A percentile compares a stretch with the other conserved stretches of the same genome.
These are phyloP conservation scores for Neofusicoccum sp. DNA, from an alignment of 2,329 filamentous ascomycete species.

Conservation along the genomic window DNA sequence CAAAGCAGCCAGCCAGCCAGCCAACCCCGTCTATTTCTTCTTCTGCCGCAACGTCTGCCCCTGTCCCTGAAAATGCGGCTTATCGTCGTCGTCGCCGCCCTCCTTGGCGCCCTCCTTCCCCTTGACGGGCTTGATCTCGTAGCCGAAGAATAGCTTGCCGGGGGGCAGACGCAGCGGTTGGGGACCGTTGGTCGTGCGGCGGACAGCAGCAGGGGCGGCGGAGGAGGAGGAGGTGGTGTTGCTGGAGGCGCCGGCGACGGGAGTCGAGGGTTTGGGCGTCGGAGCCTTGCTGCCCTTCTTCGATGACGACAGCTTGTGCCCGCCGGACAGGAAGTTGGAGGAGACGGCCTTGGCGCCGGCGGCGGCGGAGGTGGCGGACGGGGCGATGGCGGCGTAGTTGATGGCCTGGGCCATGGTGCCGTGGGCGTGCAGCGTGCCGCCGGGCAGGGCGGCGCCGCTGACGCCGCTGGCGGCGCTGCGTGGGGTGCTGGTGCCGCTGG, in stretches of 20 bases:
- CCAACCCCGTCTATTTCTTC: slow-evolving; percentile 54
- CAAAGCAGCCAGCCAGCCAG: no score
- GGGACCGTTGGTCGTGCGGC: slow-evolving; percentile 68
- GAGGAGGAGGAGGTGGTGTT: slow-evolving; percentile 37
- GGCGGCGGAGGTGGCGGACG: slow-evolving; percentile 65
- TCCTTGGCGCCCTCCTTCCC: slow-evolving; percentile 64
- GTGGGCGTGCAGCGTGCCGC: slow-evolving; percentile 73
- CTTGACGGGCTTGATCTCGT: slow-evolving; percentile 85
- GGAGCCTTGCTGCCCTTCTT: slow-evolving; percentile 78
- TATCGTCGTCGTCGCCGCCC: slow-evolving; percentile 54
- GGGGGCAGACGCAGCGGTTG: slow-evolving; percentile 80
- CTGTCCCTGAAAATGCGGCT: slow-evolving; percentile 73
- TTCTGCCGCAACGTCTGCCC: slow-evolving; percentile 76
- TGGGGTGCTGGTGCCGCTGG: slow-evolving; percentile 84
- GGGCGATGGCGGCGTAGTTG: slow-evolving; percentile 89
- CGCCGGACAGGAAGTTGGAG: slow-evolving; percentile 76
- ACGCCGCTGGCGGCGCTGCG: slow-evolving; percentile 61
- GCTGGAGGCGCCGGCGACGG: slow-evolving; percentile 57
- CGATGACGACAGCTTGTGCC: slow-evolving; percentile 70
- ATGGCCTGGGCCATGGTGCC: slow-evolving; percentile 98
- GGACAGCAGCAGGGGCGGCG: slow-evolving; percentile 29
- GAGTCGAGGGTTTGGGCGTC: slow-evolving; percentile 60
- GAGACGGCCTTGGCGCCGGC: slow-evolving; percentile 62
- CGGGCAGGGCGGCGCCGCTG: slow-evolving; percentile 54
- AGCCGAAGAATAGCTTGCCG: slow-evolving; percentile 95